phyloP scores from a whole-genome alignment of 805 yeast species.

The Kockiozyma suomiensis region DNA sequence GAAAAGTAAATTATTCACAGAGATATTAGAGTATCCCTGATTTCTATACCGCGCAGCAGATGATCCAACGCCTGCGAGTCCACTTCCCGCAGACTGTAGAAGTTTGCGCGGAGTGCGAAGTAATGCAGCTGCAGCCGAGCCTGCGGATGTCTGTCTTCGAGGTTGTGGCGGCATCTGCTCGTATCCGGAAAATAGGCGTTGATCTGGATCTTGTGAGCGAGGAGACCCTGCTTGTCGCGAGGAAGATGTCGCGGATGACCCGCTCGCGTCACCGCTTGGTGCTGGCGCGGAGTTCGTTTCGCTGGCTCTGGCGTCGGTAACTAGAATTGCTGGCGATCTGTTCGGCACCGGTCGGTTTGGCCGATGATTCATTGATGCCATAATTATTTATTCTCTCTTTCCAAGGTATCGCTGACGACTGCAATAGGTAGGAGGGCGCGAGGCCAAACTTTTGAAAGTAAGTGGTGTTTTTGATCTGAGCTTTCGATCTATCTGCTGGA shows the following conservation, averaged over 20 bases:
- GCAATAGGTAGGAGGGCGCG: no score
- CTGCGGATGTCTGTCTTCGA: slow-evolving; percentile 2
- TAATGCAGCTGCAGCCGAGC: slow-evolving; percentile 11
- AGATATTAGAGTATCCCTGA: slow-evolving; percentile 67
- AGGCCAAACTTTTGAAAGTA: no score
- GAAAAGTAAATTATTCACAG: slow-evolving; percentile 76
- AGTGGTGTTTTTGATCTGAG: no score
- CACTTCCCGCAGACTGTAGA: slow-evolving; percentile 7
- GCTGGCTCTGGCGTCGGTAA: slow-evolving; percentile 76
- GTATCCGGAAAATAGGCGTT: neutral
- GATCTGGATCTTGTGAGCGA: neutral
- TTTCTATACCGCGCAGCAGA: neutral
- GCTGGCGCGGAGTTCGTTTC: slow-evolving; percentile 38
- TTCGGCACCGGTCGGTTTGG: slow-evolving; percentile 8
- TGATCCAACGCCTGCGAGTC: neutral
- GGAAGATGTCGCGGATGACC: slow-evolving; percentile 45
- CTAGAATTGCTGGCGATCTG: slow-evolving; percentile 88
- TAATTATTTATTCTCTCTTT: neutral
- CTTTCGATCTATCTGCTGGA: no score
- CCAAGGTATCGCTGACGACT: no score
- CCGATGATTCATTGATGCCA: slow-evolving; percentile 1
- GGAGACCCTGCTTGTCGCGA: slow-evolving; percentile 9
- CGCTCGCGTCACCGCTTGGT: slow-evolving; percentile 41
- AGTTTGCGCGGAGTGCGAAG: slow-evolving; percentile 12
- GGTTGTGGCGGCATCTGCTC: neutral